Percentiles rank a stretch among this genome's conserved stretches.
Evolutionary conservation across 768 basidiomycete genomes (phyloP).

Genomic region (Podaxis pistillaris): DNA sequence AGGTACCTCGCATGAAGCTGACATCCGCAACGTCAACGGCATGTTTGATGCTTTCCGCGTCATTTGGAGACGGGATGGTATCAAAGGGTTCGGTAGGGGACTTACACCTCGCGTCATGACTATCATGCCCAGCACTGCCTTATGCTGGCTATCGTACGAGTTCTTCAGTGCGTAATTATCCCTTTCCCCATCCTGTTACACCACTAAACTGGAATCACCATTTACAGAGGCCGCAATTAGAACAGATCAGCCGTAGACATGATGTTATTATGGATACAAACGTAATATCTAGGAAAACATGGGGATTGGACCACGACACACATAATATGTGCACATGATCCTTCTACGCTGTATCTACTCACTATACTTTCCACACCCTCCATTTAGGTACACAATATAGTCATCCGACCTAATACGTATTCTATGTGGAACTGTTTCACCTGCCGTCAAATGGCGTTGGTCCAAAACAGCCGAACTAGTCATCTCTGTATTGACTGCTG

Average conservation of each 20-base stretch:
- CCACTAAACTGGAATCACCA: slow-evolving; percentile 11
- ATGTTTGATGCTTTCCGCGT: slow-evolving; percentile 88
- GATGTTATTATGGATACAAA: slow-evolving; percentile 11
- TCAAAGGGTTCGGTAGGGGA: slow-evolving; percentile 84
- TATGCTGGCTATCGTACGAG: slow-evolving; percentile 98
- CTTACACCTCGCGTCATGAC: slow-evolving; percentile 90
- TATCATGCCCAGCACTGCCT: slow-evolving; percentile 94
- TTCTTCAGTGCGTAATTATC: slow-evolving; percentile 83
- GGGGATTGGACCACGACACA: neutral
- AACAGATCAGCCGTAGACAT: slow-evolving; percentile 30
- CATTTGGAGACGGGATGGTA: slow-evolving; percentile 83
- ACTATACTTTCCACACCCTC: neutral
- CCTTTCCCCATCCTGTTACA: slow-evolving; percentile 12
- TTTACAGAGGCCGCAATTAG: slow-evolving; percentile 65
- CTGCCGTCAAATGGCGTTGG: neutral
- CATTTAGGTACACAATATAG: slow-evolving; percentile 3
- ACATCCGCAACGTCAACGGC: slow-evolving; percentile 81
- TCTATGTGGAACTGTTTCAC: neutral
- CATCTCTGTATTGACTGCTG: no score
- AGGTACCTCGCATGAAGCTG: slow-evolving; percentile 80
- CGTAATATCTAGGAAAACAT: neutral
- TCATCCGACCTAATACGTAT: slow-evolving; percentile 11
- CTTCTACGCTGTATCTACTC: slow-evolving; percentile 4
- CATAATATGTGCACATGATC: slow-evolving; percentile 10
- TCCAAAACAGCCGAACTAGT: neutral